Conservation (phyloP, 2,329 filamentous ascomycete species). For the Rhinocladiella similis region DNA sequence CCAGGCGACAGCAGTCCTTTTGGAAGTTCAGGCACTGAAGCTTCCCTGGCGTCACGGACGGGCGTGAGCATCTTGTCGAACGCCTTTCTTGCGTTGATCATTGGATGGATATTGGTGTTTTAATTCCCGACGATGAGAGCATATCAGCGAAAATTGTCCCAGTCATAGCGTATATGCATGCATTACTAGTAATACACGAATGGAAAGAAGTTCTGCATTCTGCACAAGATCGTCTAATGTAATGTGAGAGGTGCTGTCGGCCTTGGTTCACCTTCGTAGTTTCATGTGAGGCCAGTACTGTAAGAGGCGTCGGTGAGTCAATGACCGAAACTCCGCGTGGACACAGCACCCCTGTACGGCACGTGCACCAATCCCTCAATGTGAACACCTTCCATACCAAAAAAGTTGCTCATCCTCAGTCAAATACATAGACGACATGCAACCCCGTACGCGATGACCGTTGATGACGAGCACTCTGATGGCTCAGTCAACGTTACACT, state of each 20-base stretch:
- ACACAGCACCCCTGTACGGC: too few species aligned
- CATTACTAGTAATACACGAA: not conserved
- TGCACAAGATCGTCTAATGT: not conserved
- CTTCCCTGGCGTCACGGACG: not conserved
- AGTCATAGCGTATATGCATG: not conserved
- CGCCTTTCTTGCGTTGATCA: slow-evolving; percentile 9
- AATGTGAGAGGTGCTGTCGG: too few species aligned
- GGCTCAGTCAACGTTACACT: slow-evolving; percentile 13
- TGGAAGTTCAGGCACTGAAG: slow-evolving; percentile 4
- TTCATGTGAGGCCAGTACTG: too few species aligned
- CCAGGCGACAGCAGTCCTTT: slow-evolving; percentile 20
- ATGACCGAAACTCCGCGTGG: too few species aligned
- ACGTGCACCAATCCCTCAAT: not conserved
- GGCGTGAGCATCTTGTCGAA: not conserved
- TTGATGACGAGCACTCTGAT: slow-evolving; percentile 26
- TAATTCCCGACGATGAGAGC: slow-evolving; percentile 8
- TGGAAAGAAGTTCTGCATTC: not conserved
- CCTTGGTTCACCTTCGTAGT: too few species aligned
- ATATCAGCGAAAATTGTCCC: not conserved
- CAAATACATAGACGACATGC: slow-evolving; percentile 19
- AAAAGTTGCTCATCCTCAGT: not conserved
- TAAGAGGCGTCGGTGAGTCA: too few species aligned
- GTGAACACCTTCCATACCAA: not conserved
- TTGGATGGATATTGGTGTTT: slow-evolving; percentile 14
- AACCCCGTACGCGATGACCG: slow-evolving; percentile 25